These are phyloP conservation scores for Alternaria atra DNA, from an alignment of 2,329 filamentous ascomycete species.

Conservation along the genomic window DNA sequence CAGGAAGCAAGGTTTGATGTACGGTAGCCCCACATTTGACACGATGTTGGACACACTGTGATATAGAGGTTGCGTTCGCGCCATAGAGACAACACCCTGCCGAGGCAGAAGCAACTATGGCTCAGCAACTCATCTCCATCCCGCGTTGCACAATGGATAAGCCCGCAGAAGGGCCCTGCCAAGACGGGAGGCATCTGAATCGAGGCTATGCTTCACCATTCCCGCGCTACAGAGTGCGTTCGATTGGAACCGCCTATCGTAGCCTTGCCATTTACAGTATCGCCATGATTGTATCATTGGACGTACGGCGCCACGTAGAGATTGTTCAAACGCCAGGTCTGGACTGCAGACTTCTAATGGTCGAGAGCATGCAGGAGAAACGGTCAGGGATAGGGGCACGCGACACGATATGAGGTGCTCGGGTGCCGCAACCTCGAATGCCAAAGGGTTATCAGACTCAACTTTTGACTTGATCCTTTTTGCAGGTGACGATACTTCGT, in stretches of 20 bases:
- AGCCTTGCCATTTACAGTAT: constrained; percentile 2
- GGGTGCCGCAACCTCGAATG: not conserved
- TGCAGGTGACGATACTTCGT: not conserved
- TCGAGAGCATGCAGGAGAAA: not conserved
- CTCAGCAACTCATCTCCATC: not conserved
- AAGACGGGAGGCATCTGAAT: not conserved
- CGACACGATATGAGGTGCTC: constrained; percentile 3
- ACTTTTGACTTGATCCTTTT: not conserved
- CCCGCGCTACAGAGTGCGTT: not conserved
- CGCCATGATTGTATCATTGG: not conserved
- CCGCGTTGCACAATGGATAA: not conserved
- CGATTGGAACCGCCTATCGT: not conserved
- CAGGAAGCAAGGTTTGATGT: not conserved
- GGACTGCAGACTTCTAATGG: not conserved
- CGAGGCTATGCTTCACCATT: constrained; percentile 3
- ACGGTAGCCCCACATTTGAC: not conserved
- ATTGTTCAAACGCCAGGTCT: not conserved
- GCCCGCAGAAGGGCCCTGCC: not conserved
- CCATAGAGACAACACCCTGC: not conserved
- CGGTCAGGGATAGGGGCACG: not conserved
- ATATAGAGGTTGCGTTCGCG: not conserved
- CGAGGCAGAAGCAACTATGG: not conserved
- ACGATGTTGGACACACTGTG: not conserved
- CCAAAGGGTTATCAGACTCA: not conserved
- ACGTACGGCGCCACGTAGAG: not conserved